Evolutionary conservation across 768 basidiomycete species (phyloP).

Genomic region (Amanita fuliginea): DNA sequence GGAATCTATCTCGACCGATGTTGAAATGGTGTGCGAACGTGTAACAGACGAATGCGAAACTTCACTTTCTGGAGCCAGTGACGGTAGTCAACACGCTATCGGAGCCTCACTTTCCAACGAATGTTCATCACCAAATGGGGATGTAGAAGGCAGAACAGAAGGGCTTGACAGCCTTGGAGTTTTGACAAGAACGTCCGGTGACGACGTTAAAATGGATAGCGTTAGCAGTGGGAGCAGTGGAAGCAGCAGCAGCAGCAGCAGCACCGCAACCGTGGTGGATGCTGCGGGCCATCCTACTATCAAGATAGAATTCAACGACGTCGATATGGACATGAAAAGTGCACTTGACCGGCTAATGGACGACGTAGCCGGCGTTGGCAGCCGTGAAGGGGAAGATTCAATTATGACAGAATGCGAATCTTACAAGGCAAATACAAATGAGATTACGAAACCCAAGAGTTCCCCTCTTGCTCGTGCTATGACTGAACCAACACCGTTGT

Average conservation of each 20-base stretch:
- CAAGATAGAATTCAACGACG: conserved; percentile 40
- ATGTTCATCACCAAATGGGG: background rate
- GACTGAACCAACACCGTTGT: conserved; percentile 36
- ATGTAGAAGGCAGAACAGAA: conserved; percentile 31
- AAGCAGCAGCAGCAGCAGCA: conserved; percentile 3
- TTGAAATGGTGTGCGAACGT: conserved; percentile 25
- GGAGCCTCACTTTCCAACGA: background rate
- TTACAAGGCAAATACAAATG: conserved; percentile 15
- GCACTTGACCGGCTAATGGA: conserved; percentile 68
- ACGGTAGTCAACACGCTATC: conserved; percentile 20
- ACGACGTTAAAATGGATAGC: background rate
- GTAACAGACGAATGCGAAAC: conserved; percentile 18
- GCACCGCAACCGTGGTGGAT: conserved; percentile 1
- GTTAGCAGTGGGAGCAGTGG: conserved; percentile 9
- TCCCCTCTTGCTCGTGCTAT: conserved; percentile 32
- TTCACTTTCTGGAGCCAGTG: conserved; percentile 20
- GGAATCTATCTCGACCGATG: background rate
- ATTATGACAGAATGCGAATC: conserved; percentile 32
- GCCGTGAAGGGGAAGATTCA: conserved; percentile 27
- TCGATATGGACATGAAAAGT: conserved; percentile 61
- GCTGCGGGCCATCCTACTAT: background rate
- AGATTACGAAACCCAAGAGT: conserved; percentile 14
- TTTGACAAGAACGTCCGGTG: conserved; percentile 11
- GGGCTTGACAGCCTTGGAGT: conserved; percentile 33
- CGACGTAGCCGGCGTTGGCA: conserved; percentile 41